These are phyloP conservation scores for Centrapalus pauciflorus DNA, from an alignment of 129 eudicot genomes.

Conservation along the genomic window DNA sequence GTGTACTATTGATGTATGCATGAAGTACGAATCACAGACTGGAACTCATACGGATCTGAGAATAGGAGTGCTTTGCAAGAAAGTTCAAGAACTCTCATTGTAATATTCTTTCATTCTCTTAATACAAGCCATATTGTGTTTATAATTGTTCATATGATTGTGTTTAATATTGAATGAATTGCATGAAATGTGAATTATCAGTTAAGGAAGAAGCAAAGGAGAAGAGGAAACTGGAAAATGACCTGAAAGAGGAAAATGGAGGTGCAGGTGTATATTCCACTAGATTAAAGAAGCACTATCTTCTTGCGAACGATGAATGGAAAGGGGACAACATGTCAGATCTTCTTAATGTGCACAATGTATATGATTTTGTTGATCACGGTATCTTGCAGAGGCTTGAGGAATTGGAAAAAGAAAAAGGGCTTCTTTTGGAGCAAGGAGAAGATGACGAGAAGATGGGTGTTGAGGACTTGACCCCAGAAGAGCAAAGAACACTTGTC, in stretches of 20 bases:
- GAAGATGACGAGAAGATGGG: constrained; percentile 79
- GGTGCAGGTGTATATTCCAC: constrained; percentile 98
- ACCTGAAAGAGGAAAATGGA: constrained; percentile 76
- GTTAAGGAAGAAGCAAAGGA: constrained; percentile 50
- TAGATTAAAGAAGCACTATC: constrained; percentile 78
- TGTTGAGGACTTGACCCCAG: constrained; percentile 58
- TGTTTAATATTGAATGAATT: no score
- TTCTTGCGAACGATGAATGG: constrained; percentile 85
- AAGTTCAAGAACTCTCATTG: no score
- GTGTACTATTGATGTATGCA: no score
- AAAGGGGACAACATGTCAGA: constrained; percentile 84
- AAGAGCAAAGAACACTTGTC: constrained; percentile 55
- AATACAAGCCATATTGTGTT: no score
- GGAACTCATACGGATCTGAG: no score
- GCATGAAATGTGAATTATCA: no score
- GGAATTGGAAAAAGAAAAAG: constrained; percentile 88
- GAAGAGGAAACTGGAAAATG: constrained; percentile 74
- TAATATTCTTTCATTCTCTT: no score
- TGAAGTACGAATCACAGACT: no score
- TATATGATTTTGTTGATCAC: constrained; percentile 77
- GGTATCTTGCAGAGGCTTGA: constrained; percentile 82
- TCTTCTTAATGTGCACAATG: constrained; percentile 88
- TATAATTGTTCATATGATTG: no score
- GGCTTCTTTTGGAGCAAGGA: constrained; percentile 49
- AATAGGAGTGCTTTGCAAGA: no score